A percentile compares a stretch with the other conserved stretches of the same genome.
Evolutionary conservation across 139 green algal species (phyloP).

Genomic region (Edaphochlamys debaryana): DNA sequence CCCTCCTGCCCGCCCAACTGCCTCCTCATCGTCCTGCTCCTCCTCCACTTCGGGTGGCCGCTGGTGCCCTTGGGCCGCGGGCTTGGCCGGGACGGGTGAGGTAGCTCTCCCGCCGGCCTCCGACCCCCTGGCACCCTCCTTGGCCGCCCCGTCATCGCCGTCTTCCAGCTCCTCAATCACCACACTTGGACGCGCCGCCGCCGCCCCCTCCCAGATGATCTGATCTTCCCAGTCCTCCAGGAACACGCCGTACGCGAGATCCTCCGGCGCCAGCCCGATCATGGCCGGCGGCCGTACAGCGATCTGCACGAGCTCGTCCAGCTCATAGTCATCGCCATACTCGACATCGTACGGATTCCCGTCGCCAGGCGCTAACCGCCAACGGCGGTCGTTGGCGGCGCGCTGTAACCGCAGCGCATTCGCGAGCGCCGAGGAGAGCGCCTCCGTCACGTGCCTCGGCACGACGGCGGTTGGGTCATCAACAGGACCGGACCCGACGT

Average conservation of each 20-base stretch:
- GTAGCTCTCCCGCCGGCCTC: too few relatives aligned
- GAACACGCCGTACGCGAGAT: constrained; percentile 15
- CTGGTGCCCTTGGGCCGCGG: too few relatives aligned
- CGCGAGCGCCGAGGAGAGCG: constrained; percentile 23
- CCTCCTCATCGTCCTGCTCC: not conserved
- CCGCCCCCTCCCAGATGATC: constrained; percentile 21
- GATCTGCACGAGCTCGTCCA: constrained; percentile 13
- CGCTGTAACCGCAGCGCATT: constrained; percentile 14
- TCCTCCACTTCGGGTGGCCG: not conserved
- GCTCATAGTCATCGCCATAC: not conserved
- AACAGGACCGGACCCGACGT: not conserved
- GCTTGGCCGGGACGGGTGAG: too few relatives aligned
- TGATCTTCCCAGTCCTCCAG: constrained; percentile 9
- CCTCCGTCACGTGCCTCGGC: not conserved
- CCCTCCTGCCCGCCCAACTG: too few relatives aligned
- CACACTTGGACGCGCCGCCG: too few relatives aligned
- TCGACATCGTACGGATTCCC: not conserved
- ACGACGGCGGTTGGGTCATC: constrained; percentile 17
- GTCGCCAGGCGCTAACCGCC: constrained; percentile 6
- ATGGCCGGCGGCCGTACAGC: not conserved
- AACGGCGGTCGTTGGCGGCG: not conserved
- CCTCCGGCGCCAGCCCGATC: constrained; percentile 15
- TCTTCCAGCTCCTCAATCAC: not conserved
- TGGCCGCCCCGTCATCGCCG: not conserved
- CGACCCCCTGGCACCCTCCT: too few relatives aligned